Percentiles rank a stretch among this genome's conserved stretches.
phyloP scores from a whole-genome alignment of 441 rosid species.

The Populus hybrid region DNA sequence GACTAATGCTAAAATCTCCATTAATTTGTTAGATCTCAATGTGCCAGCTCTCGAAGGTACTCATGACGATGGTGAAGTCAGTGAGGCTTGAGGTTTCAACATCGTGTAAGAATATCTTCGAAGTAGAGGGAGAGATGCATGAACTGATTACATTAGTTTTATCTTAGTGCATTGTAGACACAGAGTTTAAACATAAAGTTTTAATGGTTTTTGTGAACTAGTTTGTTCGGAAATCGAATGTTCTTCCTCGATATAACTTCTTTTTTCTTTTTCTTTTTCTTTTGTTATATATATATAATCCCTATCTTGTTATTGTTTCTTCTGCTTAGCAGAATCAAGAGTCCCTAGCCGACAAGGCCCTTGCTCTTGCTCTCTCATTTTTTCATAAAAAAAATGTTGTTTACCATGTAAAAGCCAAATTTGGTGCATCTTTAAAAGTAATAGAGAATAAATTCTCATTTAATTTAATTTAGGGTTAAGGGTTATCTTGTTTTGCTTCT shows the following conservation, averaged over 20 bases:
- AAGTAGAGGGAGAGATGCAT: conserved; percentile 3
- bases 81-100: not conserved
- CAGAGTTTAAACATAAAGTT: not conserved
- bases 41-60: conserved; percentile 28
- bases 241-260: too few species aligned
- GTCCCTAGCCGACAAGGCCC: not conserved
- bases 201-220: not conserved
- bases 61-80: conserved; percentile 22
- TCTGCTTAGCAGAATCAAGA: not conserved
- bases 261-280: too few species aligned
- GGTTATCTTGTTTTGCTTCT: conserved; percentile 6
- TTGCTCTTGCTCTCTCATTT: not conserved
- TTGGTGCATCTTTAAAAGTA: not conserved
- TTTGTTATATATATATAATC: too few species aligned
- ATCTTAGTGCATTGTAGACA: too few species aligned
- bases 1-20: not conserved
- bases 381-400: not conserved
- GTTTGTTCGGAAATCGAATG: not conserved
- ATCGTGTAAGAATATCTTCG: not conserved
- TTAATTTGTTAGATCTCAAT: conserved; percentile 31
- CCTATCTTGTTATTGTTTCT: not conserved
- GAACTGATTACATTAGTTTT: not conserved
- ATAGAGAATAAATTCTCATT: not conserved
- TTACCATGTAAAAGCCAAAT: not conserved
- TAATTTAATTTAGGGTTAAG: conserved; percentile 6